Evolutionary conservation across 2,329 filamentous ascomycete species (phyloP), one percentile per base, ranked within the genome.

Genomic region (Fusarium hostae): DNA sequence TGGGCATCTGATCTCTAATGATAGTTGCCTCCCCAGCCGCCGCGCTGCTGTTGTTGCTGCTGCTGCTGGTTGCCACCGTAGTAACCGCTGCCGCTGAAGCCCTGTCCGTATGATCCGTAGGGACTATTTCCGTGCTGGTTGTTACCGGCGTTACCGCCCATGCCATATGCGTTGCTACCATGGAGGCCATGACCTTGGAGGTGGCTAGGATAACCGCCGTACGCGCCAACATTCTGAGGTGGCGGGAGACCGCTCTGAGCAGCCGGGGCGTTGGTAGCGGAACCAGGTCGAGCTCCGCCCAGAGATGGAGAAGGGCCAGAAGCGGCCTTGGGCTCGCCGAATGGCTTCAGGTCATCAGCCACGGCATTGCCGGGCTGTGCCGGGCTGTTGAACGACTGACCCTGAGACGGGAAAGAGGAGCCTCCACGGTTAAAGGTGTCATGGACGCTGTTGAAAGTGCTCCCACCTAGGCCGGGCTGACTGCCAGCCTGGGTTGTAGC

Each of bases 1-100:
- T 57, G 30, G 22, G 40, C 54, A 48, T 47, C 40, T 18, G 13
- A 16, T 48, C 75, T 75, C 79, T 85, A 84, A 74, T 87, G 83
- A 83, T 89, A 89, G 84, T 89, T 89, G 74, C 84, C 85, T 73
- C 88, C 87, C 87, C 87, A 89, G 76, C 87, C 87, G 71, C 86
- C 84, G 68, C 85, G 77, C 68, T 79, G 78, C 35, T 78, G 78
- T 65, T 81, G 78, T 52, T 82, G 81, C 64, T 84, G 81, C 54
- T 84, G 80, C 64, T 79, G 77, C 54, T 80, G 77, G 66, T 75
- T 73, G 44, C 80, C 81, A 63, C 75, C 78, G 62, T 82, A 83
- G 77, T 87, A 87, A 80, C 86, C 86, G 71, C 80, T 83, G 67
- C 82, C 82, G 69, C 81, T 81, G 69, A 84, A 82, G 54, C 82